These are phyloP conservation scores for Fusarium clavum DNA, from an alignment of 2,329 filamentous ascomycete genomes.

Conservation along the genomic window DNA sequence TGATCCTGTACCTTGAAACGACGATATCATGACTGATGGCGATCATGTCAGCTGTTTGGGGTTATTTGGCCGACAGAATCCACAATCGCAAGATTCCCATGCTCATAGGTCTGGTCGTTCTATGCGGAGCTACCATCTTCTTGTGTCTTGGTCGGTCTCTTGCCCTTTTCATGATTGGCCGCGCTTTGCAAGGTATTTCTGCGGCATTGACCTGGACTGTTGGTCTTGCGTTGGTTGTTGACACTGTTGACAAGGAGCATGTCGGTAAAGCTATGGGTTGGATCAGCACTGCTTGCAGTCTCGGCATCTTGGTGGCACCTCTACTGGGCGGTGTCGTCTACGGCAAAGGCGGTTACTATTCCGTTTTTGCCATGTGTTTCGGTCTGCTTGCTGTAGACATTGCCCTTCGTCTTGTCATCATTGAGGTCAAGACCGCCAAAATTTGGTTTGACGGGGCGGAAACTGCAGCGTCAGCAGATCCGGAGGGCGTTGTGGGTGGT, in stretches of 20 bases:
- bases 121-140: slow-evolving; percentile 48
- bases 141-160: slow-evolving; percentile 49
- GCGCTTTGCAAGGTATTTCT: slow-evolving; percentile 50
- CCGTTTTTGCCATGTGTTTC: slow-evolving; percentile 53
- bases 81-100: slow-evolving; percentile 50
- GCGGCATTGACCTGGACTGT: slow-evolving; percentile 53
- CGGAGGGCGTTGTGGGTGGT: slow-evolving; percentile 1
- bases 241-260: slow-evolving; percentile 49
- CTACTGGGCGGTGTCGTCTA: slow-evolving; percentile 52
- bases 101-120: slow-evolving; percentile 49
- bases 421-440: slow-evolving; percentile 50
- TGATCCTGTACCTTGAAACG: background rate
- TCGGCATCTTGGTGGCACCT: slow-evolving; percentile 50
- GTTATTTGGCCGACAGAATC: slow-evolving; percentile 51
- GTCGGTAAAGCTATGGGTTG: slow-evolving; percentile 51
- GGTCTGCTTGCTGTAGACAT: slow-evolving; percentile 51
- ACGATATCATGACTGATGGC: background rate
- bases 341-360: slow-evolving; percentile 49
- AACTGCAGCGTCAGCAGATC: background rate
- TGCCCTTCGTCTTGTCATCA: slow-evolving; percentile 48
- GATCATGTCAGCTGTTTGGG: slow-evolving; percentile 49
- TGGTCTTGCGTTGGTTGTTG: slow-evolving; percentile 52
- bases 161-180: slow-evolving; percentile 50
- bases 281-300: slow-evolving; percentile 50
- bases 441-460: slow-evolving; percentile 41